A percentile compares a stretch with the other conserved stretches of the same genome.
Conservation (phyloP, 2,329 filamentous ascomycete species). For the Dactylellina cionopaga region DNA sequence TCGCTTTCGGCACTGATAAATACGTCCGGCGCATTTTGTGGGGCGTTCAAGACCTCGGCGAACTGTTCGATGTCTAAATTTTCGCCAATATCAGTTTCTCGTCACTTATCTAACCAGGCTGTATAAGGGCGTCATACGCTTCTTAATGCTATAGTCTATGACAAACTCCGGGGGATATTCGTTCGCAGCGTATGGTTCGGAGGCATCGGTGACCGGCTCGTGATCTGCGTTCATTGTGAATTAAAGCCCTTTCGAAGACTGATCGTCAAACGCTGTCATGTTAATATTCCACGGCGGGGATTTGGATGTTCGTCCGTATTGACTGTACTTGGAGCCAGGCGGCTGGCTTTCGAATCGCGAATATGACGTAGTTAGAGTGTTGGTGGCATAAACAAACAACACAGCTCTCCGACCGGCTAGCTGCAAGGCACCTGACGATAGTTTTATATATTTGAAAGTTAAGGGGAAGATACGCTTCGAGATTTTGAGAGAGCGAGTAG, state of each 20-base stretch:
- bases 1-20: constrained; percentile 94
- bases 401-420: no score
- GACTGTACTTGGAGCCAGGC: background rate
- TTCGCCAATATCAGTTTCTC: background rate
- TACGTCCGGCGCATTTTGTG: constrained; percentile 54
- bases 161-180: constrained; percentile 51
- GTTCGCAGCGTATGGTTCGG: constrained; percentile 48
- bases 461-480: no score
- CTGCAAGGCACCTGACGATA: no score
- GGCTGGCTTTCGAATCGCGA: background rate
- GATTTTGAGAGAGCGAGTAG: no score
- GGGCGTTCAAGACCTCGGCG: constrained; percentile 54
- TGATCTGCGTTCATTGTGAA: constrained; percentile 18
- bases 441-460: no score
- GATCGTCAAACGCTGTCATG: constrained; percentile 3
- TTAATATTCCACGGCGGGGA: background rate
- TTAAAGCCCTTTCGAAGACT: constrained; percentile 7
- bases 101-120: no score
- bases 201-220: constrained; percentile 42
- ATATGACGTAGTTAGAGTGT: constrained; percentile 24
- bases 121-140: constrained; percentile 17
- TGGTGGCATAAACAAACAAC: no score
- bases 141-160: constrained; percentile 40
- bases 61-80: constrained; percentile 56
- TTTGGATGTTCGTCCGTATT: background rate